Percentiles rank a stretch among this genome's conserved stretches.
phyloP scores from a whole-genome alignment of 1,284 basidiomycete genomes.

The Ceratobasidium sp. region DNA sequence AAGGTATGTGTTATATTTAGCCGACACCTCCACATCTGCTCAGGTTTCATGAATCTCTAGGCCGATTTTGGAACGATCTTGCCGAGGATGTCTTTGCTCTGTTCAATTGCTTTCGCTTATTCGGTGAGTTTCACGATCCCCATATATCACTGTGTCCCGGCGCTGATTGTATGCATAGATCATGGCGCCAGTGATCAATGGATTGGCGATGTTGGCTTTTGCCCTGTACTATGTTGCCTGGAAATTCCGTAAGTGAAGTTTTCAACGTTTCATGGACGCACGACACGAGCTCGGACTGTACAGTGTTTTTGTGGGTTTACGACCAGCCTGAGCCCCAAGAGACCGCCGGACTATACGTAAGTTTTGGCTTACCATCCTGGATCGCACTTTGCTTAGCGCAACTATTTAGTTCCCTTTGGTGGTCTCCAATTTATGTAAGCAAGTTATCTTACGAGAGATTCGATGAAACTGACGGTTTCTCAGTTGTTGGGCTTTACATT shows the following conservation, averaged over 20 bases:
- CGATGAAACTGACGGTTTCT: background rate
- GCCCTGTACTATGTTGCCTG: conserved; percentile 44
- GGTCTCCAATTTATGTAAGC: conserved; percentile 47
- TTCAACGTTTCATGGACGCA: background rate
- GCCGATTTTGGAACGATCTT: conserved; percentile 47
- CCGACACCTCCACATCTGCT: background rate
- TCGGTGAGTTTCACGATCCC: conserved; percentile 16
- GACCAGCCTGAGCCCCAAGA: conserved; percentile 48
- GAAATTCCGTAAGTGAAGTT: conserved; percentile 27
- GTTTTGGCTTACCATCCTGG: conserved; percentile 3
- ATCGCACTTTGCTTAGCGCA: background rate
- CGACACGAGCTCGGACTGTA: conserved; percentile 14
- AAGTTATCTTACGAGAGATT: too few species aligned
- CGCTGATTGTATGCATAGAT: conserved; percentile 26
- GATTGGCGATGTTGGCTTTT: conserved; percentile 46
- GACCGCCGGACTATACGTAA: conserved; percentile 48
- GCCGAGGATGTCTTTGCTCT: conserved; percentile 48
- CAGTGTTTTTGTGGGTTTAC: conserved; percentile 48
- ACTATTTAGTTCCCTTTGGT: conserved; percentile 45
- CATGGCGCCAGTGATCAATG: conserved; percentile 48
- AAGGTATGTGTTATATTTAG: conserved; percentile 15
- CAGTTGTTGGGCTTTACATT: conserved; percentile 50
- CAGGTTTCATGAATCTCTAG: conserved; percentile 24
- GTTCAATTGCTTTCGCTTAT: conserved; percentile 48
- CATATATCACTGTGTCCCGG: background rate